Percentiles rank a stretch among this genome's conserved stretches.
Evolutionary conservation across 2,329 filamentous ascomycete species (phyloP).

Genomic region (Boeremia exigua): DNA sequence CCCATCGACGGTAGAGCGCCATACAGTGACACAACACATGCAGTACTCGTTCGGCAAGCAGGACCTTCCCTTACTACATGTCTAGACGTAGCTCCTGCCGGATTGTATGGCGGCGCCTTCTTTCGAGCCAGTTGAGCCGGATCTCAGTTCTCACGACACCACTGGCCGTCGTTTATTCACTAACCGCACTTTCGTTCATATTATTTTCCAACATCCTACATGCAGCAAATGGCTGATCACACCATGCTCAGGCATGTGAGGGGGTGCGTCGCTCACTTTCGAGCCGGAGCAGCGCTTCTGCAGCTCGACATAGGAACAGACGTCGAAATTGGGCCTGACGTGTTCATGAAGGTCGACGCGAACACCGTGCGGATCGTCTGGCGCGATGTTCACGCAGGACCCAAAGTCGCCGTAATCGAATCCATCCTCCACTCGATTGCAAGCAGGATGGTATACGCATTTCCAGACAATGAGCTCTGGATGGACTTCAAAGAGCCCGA

Average conservation of each 20-base stretch:
- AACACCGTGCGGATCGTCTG: not conserved
- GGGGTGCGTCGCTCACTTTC: not conserved
- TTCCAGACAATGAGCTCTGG: not conserved
- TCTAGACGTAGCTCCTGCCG: no score
- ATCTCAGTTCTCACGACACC: not conserved
- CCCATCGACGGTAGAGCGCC: no score
- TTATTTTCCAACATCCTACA: not conserved
- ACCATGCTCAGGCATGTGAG: not conserved
- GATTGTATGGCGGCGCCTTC: no score
- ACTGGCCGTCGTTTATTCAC: not conserved
- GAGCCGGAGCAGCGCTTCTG: not conserved
- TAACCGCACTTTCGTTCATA: not conserved
- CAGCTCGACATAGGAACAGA: not conserved
- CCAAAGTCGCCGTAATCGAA: not conserved
- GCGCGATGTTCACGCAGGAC: not conserved
- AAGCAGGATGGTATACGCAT: no score
- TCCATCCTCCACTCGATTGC: not conserved
- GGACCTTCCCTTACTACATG: no score
- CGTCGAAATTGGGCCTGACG: not conserved
- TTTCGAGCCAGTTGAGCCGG: no score
- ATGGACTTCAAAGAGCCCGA: not conserved
- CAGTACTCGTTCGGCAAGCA: no score
- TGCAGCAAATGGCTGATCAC: not conserved
- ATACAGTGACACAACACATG: no score
- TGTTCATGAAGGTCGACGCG: not conserved